Conservation (phyloP, 352 stramenopile genomes). For the Pythium aristosporum region DNA sequence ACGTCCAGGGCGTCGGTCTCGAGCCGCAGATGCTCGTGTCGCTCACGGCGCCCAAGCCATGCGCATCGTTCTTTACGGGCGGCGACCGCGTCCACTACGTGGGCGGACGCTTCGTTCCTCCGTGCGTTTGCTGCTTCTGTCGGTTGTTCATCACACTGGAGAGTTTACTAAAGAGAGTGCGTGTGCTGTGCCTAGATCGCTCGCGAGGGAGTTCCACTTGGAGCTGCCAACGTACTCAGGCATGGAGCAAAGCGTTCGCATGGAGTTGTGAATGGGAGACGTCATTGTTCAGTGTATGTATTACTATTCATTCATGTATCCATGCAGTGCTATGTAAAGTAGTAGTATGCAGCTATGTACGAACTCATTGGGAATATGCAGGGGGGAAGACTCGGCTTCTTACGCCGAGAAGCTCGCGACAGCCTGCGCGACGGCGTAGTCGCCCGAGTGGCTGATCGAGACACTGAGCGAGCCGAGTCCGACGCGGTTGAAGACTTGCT, state of each 20-base stretch:
- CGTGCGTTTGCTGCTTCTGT: conserved; percentile 36
- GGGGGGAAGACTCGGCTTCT: no score
- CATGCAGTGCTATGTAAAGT: not conserved
- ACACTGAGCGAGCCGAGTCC: conserved; percentile 75
- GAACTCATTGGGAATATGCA: not conserved
- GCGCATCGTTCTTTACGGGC: conserved; percentile 86
- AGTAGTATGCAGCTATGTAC: conserved; percentile 5
- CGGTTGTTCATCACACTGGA: not conserved
- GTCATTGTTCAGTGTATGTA: conserved; percentile 11
- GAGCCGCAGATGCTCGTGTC: conserved; percentile 94
- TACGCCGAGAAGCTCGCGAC: conserved; percentile 63
- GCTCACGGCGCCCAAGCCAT: conserved; percentile 97
- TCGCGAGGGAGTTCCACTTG: conserved; percentile 63
- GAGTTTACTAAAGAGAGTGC: not conserved
- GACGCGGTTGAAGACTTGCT: conserved; percentile 79
- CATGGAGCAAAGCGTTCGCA: conserved; percentile 61
- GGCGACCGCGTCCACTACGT: conserved; percentile 90
- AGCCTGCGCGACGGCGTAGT: conserved; percentile 85
- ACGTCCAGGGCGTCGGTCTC: conserved; percentile 75
- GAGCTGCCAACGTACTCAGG: conserved; percentile 61
- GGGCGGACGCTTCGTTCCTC: conserved; percentile 94
- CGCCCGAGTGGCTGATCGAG: conserved; percentile 88
- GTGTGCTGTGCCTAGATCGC: conserved; percentile 27
- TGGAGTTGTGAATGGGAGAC: conserved; percentile 39
- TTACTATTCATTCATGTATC: not conserved